A percentile compares a stretch with the other conserved stretches of the same genome.
Conservation (phyloP, 1,139 yeast species). For the Wickerhamomyces sp. region DNA sequence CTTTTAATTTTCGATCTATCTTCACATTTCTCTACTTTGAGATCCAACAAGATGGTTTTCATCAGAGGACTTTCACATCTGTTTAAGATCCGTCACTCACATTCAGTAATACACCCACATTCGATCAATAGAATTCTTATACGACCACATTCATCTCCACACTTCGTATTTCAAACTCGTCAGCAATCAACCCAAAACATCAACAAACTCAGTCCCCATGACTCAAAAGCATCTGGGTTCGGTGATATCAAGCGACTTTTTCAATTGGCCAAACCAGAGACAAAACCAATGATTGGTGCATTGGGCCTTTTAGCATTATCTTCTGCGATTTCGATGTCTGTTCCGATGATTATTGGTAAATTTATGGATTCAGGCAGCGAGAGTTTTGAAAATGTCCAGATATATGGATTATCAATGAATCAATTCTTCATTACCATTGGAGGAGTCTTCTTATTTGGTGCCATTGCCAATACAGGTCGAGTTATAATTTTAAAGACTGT, state of each 20-base stretch:
- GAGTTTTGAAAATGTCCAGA: conserved; percentile 23
- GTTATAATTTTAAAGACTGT: conserved; percentile 67
- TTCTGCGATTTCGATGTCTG: conserved; percentile 63
- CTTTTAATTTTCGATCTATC: no score
- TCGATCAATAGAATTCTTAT: neutral
- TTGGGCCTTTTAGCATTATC: conserved; percentile 54
- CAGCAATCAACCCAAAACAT: no score
- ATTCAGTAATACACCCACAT: neutral
- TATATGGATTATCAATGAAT: conserved; percentile 47
- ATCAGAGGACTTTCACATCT: no score
- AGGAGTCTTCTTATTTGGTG: conserved; percentile 63
- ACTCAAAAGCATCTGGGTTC: conserved; percentile 28
- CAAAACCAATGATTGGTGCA: conserved; percentile 49
- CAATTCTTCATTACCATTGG: conserved; percentile 46
- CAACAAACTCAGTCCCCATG: conserved; percentile 24
- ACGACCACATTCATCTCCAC: neutral
- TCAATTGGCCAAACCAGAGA: conserved; percentile 47
- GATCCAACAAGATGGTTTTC: no score
- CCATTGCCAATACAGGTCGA: conserved; percentile 76
- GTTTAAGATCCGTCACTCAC: no score
- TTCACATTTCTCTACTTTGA: no score
- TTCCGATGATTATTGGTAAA: conserved; percentile 82
- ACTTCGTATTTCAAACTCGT: no score
- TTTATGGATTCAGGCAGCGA: conserved; percentile 50
- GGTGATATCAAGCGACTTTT: conserved; percentile 43